Conservation (phyloP, 2,329 filamentous ascomycete genomes). For the Alternaria triticina region DNA sequence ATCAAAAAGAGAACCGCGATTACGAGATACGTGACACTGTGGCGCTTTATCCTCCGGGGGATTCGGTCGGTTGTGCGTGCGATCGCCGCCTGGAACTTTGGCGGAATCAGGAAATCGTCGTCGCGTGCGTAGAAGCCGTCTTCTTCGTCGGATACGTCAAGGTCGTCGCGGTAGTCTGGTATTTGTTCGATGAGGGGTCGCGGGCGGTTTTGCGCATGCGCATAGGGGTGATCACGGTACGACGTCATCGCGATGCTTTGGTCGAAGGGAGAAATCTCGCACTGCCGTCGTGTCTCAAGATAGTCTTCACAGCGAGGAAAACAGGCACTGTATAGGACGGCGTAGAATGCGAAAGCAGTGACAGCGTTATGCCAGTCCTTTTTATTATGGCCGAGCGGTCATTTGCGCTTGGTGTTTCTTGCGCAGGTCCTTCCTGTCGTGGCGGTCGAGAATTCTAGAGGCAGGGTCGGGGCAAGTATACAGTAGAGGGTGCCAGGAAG, state of each 20-base stretch:
- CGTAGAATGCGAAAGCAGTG: background rate
- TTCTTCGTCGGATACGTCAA: slow-evolving; percentile 50
- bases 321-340: background rate
- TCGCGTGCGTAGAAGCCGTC: slow-evolving; percentile 46
- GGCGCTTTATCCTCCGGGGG: slow-evolving; percentile 45
- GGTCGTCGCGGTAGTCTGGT: slow-evolving; percentile 29
- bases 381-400: background rate
- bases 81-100: slow-evolving; percentile 40
- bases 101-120: slow-evolving; percentile 41
- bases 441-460: background rate
- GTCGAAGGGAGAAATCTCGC: background rate
- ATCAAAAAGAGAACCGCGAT: slow-evolving; percentile 38
- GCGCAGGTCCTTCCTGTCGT: background rate
- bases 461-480: background rate
- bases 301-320: background rate
- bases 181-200: slow-evolving; percentile 41
- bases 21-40: slow-evolving; percentile 41
- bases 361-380: background rate
- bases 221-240: slow-evolving; percentile 26
- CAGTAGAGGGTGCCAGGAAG: background rate
- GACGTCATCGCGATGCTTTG: slow-evolving; percentile 24
- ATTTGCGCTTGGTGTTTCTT: background rate
- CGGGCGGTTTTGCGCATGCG: slow-evolving; percentile 19
- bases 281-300: background rate
- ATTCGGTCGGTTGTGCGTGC: slow-evolving; percentile 34